Evolutionary conservation across 805 yeast genomes (phyloP).

Genomic region (Zygosaccharomyces bisporus): DNA sequence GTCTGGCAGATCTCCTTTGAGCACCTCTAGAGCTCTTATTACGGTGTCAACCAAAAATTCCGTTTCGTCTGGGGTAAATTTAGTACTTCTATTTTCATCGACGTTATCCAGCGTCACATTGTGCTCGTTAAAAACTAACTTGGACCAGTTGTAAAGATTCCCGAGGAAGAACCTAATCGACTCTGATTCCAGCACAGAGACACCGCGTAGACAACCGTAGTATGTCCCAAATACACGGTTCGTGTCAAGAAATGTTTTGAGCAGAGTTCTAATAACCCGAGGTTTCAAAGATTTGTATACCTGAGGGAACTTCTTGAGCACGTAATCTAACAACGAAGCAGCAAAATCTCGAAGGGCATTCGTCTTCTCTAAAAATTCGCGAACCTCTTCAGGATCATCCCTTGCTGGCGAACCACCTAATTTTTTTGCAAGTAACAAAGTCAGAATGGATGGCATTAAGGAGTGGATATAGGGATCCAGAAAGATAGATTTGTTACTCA

Average conservation of each 20-base stretch:
- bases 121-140: conserved; percentile 47
- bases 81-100: conserved; percentile 22
- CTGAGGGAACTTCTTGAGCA: conserved; percentile 75
- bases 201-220: conserved; percentile 85
- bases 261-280: conserved; percentile 85
- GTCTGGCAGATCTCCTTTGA: conserved; percentile 39
- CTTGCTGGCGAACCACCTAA: conserved; percentile 54
- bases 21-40: conserved; percentile 51
- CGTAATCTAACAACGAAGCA: conserved; percentile 72
- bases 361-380: conserved; percentile 39
- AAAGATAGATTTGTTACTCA: conserved; percentile 79
- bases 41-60: conserved; percentile 47
- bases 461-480: conserved; percentile 96
- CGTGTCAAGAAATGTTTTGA: conserved; percentile 85
- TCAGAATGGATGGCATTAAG: conserved; percentile 91
- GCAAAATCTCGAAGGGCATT: conserved; percentile 82
- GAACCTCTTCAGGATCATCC: conserved; percentile 21
- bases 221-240: conserved; percentile 83
- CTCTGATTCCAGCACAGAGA: conserved; percentile 80
- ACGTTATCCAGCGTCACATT: conserved; percentile 22
- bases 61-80: conserved; percentile 44
- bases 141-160: conserved; percentile 77
- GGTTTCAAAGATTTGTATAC: conserved; percentile 88
- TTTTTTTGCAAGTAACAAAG: conserved; percentile 81
- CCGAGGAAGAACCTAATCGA: conserved; percentile 84